phyloP scores from a whole-genome alignment of 2,329 filamentous ascomycete genomes.

The Beauveria australis region DNA sequence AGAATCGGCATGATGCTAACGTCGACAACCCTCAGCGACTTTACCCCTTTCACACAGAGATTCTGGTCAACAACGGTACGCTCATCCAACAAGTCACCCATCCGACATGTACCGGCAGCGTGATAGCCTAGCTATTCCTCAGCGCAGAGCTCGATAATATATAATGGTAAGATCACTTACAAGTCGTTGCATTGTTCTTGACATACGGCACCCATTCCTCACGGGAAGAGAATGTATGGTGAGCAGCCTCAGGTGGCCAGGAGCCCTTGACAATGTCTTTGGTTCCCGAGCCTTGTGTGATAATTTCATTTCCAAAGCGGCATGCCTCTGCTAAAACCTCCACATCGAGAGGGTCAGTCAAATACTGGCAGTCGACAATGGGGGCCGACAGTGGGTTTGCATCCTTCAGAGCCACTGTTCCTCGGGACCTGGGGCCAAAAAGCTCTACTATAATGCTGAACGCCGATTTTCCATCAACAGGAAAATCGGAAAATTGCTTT shows the following conservation, averaged over 20 bases:
- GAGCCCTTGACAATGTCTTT: slow-evolving; percentile 51
- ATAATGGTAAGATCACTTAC: slow-evolving; percentile 26
- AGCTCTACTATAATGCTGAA: slow-evolving; percentile 53
- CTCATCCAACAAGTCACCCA: slow-evolving; percentile 40
- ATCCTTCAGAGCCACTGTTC: slow-evolving; percentile 42
- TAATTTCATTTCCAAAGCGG: slow-evolving; percentile 50
- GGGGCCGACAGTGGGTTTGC: slow-evolving; percentile 43
- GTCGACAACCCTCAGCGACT: slow-evolving; percentile 45
- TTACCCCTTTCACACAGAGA: slow-evolving; percentile 43
- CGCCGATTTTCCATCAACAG: slow-evolving; percentile 42
- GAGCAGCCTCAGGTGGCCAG: slow-evolving; percentile 44
- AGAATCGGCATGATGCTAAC: slow-evolving; percentile 44
- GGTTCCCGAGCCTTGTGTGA: slow-evolving; percentile 48
- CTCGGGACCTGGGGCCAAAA: slow-evolving; percentile 48
- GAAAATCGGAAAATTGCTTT: slow-evolving; percentile 47
- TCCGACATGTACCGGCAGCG: slow-evolving; percentile 47
- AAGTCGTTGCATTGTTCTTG: slow-evolving; percentile 51
- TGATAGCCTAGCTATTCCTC: slow-evolving; percentile 37
- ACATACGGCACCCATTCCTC: slow-evolving; percentile 53
- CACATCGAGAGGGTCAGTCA: slow-evolving; percentile 49
- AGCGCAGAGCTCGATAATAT: background rate
- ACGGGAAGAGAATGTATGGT: slow-evolving; percentile 43
- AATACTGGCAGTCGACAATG: slow-evolving; percentile 49
- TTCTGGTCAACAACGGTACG: slow-evolving; percentile 44
- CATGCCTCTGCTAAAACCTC: slow-evolving; percentile 52